These are phyloP conservation scores for Deinandra increscens DNA, from an alignment of 129 eudicot genomes.

Conservation along the genomic window DNA sequence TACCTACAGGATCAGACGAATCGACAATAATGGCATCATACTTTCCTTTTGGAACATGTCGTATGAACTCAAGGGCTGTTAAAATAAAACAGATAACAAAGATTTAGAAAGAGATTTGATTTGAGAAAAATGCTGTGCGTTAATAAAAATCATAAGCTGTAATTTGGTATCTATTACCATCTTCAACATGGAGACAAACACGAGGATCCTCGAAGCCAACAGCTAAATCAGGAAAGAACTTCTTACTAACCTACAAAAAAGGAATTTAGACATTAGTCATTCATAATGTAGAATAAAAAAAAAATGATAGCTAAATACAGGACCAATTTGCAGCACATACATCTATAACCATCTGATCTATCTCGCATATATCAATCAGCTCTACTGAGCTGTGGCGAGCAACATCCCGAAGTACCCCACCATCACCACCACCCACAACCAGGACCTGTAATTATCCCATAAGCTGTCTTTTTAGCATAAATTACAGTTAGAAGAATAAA, in stretches of 20 bases:
- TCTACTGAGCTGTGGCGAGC: slow-evolving; percentile 89
- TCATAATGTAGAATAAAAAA: neutral
- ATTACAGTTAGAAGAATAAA: neutral
- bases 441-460: slow-evolving; percentile 55
- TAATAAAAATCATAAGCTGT: neutral
- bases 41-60: slow-evolving; percentile 62
- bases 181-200: slow-evolving; percentile 84
- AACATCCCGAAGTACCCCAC: slow-evolving; percentile 94
- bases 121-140: neutral
- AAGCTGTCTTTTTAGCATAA: neutral
- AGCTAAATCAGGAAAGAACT: slow-evolving; percentile 81
- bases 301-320: neutral
- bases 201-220: slow-evolving; percentile 94
- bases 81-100: slow-evolving; percentile 5
- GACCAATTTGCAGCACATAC: slow-evolving; percentile 42
- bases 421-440: slow-evolving; percentile 99
- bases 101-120: neutral
- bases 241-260: slow-evolving; percentile 65
- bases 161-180: slow-evolving; percentile 49
- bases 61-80: slow-evolving; percentile 74
- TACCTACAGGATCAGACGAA: slow-evolving; percentile 98
- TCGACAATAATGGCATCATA: slow-evolving; percentile 91
- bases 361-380: slow-evolving; percentile 86
- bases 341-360: slow-evolving; percentile 97
- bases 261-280: slow-evolving; percentile 7